Evolutionary conservation across 257 asterid genomes (phyloP).

Genomic region (Solanum lignicaule): DNA sequence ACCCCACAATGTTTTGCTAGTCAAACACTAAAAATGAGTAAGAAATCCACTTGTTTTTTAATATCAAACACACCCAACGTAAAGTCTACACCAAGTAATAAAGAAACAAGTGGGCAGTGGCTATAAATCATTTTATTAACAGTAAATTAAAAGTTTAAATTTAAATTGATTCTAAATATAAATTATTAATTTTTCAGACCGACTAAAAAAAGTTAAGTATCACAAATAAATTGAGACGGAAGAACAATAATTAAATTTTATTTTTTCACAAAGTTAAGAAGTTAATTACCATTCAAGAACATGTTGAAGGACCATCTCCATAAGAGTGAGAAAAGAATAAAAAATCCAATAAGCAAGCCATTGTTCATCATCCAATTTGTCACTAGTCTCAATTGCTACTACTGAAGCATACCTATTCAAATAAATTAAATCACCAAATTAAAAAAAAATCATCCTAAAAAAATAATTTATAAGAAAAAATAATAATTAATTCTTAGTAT

Average conservation of each 20-base stretch:
- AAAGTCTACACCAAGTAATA: neutral
- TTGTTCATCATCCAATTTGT: constrained; percentile 39
- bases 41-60: neutral
- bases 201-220: neutral
- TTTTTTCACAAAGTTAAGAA: neutral
- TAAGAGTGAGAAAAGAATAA: constrained; percentile 31
- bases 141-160: neutral
- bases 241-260: neutral
- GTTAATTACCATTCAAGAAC: constrained; percentile 26
- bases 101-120: neutral
- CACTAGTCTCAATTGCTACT: constrained; percentile 27
- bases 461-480: neutral
- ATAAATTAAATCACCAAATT: neutral
- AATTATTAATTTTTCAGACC: rapidly evolving
- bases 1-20: neutral
- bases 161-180: neutral
- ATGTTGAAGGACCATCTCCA: constrained; percentile 30
- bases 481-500: neutral
- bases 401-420: constrained; percentile 32
- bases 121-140: neutral
- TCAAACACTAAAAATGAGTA: neutral
- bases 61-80: neutral
- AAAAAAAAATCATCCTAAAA: neutral
- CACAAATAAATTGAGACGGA: neutral
- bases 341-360: constrained; percentile 56